phyloP scores from a whole-genome alignment of 345 rosid genomes.

The Salix koriyanagi region DNA sequence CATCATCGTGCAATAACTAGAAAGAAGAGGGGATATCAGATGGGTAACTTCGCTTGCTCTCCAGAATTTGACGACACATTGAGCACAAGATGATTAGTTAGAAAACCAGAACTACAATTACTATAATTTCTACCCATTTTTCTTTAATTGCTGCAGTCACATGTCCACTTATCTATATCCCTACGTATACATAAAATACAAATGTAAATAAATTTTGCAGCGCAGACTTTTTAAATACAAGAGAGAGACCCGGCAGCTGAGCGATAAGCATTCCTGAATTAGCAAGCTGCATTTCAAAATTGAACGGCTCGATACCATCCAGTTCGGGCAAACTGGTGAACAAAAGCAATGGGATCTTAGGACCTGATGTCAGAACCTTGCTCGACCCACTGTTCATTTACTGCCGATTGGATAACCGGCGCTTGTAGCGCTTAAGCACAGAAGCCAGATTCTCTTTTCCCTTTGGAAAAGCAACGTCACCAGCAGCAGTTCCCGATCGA shows the following conservation, averaged over 20 bases:
- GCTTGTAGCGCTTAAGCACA: constrained; percentile 91
- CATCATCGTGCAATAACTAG: too few species aligned
- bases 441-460: constrained; percentile 97
- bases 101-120: too few species aligned
- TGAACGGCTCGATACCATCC: constrained; percentile 27
- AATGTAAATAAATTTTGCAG: constrained; percentile 25
- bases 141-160: constrained; percentile 31
- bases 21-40: too few species aligned
- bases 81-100: too few species aligned
- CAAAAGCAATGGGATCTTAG: constrained; percentile 23
- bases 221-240: constrained; percentile 24
- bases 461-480: constrained; percentile 91
- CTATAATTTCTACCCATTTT: constrained; percentile 20
- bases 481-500: constrained; percentile 88
- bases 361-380: constrained; percentile 27
- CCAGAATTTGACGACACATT: too few species aligned
- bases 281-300: constrained; percentile 31
- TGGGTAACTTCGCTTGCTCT: too few species aligned
- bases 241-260: not conserved
- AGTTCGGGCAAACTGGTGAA: not conserved
- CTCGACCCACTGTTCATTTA: constrained; percentile 41
- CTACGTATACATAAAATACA: constrained; percentile 33
- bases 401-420: constrained; percentile 46
- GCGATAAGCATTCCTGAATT: not conserved
- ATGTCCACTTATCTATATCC: constrained; percentile 21